Evolutionary conservation across 23 red algal genomes (phyloP), one percentile per base, ranked within the genome.

Genomic region (Rhodosorus marinus): DNA sequence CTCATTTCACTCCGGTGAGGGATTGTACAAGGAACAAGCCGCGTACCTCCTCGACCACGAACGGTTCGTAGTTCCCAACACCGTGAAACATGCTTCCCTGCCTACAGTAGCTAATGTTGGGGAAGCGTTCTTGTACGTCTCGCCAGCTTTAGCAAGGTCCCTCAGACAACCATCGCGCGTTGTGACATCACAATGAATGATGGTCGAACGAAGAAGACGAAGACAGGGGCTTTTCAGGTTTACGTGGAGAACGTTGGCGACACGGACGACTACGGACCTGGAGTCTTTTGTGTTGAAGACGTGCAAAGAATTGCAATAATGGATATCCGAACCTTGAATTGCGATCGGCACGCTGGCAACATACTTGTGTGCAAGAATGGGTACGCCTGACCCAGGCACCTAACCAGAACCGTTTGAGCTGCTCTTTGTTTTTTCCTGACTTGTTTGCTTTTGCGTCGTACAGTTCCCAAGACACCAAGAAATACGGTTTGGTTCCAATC

Each of bases 21-120:
- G 90, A 1, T 79, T 80, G 22, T 75, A 68, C 55, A 84, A 81
- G 49, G 90, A 98, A 47, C 66, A 78, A 14, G 90, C 90, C 17
- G 90, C 78, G 0, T 98, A 98, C 43, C 52, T 98, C n/a, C 42
- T 98, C 40, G 90, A 98, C 52, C 90, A 98, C 55, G 72, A 67
- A 4, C 47, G 57, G n/a, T n/a, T n/a, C n/a, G n/a, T n/a, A n/a
- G n/a, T n/a, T n/a, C n/a, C n/a, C n/a, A n/a, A n/a, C n/a, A n/a
- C n/a, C n/a, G n/a, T n/a, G n/a, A n/a, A n/a, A n/a, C n/a, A n/a
- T n/a, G n/a, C n/a, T n/a, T n/a, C n/a, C n/a, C n/a, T n/a, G n/a
- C n/a, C n/a, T n/a, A n/a, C n/a, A n/a, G n/a, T n/a, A n/a, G n/a
- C n/a, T n/a, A n/a, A n/a, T n/a, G n/a, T n/a, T n/a, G n/a, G n/a